Conservation (phyloP, 306 rosid species). For the Gleditsia sinensis region DNA sequence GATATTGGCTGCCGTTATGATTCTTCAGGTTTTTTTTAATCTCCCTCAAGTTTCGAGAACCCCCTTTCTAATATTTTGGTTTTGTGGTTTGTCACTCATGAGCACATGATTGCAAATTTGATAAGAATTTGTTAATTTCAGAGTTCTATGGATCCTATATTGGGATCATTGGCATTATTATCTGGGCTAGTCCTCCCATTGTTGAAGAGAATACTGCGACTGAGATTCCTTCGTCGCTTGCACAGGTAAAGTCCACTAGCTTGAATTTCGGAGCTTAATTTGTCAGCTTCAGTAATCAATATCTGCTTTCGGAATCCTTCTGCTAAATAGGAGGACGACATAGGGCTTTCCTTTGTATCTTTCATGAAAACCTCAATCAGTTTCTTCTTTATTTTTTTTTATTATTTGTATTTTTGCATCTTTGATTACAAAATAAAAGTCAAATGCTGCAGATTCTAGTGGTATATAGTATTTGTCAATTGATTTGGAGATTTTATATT, state of each 20-base stretch:
- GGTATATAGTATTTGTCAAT: constrained; percentile 4
- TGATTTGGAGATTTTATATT: constrained; percentile 24
- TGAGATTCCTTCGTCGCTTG: constrained; percentile 60
- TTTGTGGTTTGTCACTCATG: constrained; percentile 23
- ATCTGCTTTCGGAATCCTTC: constrained; percentile 27
- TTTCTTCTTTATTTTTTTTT: not conserved
- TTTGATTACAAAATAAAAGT: not conserved
- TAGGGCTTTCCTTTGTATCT: not conserved
- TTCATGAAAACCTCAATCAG: not conserved
- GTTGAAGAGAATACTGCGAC: constrained; percentile 53
- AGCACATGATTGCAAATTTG: constrained; percentile 24
- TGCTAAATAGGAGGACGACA: not conserved
- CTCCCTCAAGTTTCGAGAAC: not conserved
- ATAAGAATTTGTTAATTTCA: constrained; percentile 44
- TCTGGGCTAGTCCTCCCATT: constrained; percentile 55
- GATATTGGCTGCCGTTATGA: constrained; percentile 60
- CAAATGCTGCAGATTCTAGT: constrained; percentile 15
- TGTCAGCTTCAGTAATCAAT: constrained; percentile 11
- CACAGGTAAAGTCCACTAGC: constrained; percentile 51
- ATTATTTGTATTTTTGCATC: not conserved
- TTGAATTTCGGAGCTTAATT: constrained; percentile 20
- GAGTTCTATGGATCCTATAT: constrained; percentile 80
- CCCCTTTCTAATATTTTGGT: constrained; percentile 15
- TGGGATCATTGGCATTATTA: constrained; percentile 62
- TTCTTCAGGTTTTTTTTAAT: constrained; percentile 65